A percentile compares a stretch with the other conserved stretches of the same genome.
phyloP scores from a whole-genome alignment of 129 eudicot genomes.

The Pulicaria dysenterica region DNA sequence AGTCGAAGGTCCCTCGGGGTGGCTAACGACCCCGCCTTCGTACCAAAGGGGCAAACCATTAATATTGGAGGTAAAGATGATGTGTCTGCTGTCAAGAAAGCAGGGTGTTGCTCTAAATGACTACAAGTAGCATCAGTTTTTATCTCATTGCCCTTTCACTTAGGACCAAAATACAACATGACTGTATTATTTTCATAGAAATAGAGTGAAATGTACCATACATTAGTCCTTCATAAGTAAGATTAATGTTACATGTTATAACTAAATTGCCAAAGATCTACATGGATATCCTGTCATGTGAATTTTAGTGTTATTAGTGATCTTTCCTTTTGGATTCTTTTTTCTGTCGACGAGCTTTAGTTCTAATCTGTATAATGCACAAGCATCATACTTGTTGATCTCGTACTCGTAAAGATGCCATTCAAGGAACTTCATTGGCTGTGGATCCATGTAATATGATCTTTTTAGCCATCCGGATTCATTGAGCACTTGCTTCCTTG shows the following conservation, averaged over 20 bases:
- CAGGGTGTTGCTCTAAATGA: constrained; percentile 44
- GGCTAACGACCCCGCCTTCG: constrained; percentile 33
- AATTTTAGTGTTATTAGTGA: constrained; percentile 36
- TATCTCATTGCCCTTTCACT: not conserved
- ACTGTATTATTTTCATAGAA: not conserved
- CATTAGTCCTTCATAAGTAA: constrained; percentile 5
- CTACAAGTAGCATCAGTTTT: not conserved
- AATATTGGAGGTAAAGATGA: constrained; percentile 44
- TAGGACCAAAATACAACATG: too few relatives aligned
- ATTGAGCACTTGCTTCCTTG: constrained; percentile 84
- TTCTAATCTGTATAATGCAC: constrained; percentile 83
- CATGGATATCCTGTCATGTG: not conserved
- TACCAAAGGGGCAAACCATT: constrained; percentile 50
- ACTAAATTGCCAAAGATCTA: constrained; percentile 10
- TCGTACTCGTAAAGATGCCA: constrained; percentile 97
- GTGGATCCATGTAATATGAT: constrained; percentile 97
- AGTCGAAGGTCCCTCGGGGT: constrained; percentile 44
- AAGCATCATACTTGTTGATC: constrained; percentile 71
- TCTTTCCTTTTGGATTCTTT: constrained; percentile 70
- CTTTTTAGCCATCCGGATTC: constrained; percentile 88
- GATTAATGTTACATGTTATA: constrained; percentile 7
- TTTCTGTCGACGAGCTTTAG: constrained; percentile 78
- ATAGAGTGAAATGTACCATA: not conserved
- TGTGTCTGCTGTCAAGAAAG: constrained; percentile 51
- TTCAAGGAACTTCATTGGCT: constrained; percentile 70